Evolutionary conservation across 306 rosid genomes (phyloP), one percentile per base, ranked within the genome.

Genomic region (Medicago arabica): DNA sequence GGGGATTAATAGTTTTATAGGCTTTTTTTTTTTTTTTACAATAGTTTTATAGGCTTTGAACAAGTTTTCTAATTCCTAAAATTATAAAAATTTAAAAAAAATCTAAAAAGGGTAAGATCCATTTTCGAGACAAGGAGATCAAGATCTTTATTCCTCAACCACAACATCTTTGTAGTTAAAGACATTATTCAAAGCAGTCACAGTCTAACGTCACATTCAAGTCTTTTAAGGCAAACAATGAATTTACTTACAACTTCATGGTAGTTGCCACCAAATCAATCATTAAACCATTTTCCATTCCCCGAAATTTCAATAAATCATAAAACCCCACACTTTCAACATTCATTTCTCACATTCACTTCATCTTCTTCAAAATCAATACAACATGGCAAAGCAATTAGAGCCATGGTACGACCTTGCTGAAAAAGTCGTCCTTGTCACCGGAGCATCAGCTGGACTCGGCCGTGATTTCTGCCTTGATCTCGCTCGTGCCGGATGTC

Each of bases 371-470:
- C 63, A 25, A 25, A 25, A 25, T 25, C 28, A 25, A 25, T 25
- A 1, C 28, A 28, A 28, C 31, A 13, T 13, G 14, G 3, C 11
- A 7, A 60, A 28, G 9, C 46, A 41, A 46, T 17, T 41, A 8
- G 71, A 66, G 5, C 54, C 71, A 2, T 66, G 71, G 71, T 54
- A 66, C 18, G 43, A n/a, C 14, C 41, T 60, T 2, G 12, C 66
- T 41, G 41, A 41, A 28, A 60, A 60, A 60, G 40, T 25, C 0
- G 71, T 66, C 7, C 53, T 66, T 11, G 38, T 66, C 9, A 66
- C 71, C 11, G 53, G 54, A 6, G 71, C 53, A 18, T 66, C 71
- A 21, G 11, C 71, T 11, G 71, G 71, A 7, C 4, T 66, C 11
- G 71, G 71, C 16, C 54, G 54, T 1, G 38, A 41, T 0, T 19